These are phyloP conservation scores for Austroboletus novae-zelandiae DNA, from an alignment of 1,284 basidiomycete genomes.

Conservation along the genomic window DNA sequence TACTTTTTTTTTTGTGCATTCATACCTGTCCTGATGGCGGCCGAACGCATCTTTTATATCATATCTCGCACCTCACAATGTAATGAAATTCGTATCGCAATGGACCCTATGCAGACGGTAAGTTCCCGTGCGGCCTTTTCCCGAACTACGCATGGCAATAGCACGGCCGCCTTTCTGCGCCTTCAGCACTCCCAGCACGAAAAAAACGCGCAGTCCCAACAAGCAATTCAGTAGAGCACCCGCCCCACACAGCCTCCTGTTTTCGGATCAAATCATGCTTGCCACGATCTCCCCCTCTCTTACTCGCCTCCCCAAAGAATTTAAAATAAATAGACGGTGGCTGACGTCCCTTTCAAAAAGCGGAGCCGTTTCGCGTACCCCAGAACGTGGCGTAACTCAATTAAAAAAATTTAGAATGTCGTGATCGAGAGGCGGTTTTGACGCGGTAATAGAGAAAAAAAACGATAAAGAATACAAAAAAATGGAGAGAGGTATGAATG, in stretches of 20 bases:
- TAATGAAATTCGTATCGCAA: slow-evolving; percentile 2
- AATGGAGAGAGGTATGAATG: neutral
- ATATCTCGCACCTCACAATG: too few relatives aligned
- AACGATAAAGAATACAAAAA: neutral
- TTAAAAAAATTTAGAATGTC: slow-evolving; percentile 3
- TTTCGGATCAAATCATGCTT: slow-evolving; percentile 9
- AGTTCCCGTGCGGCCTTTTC: slow-evolving; percentile 16
- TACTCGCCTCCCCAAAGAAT: neutral
- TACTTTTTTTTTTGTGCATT: too few relatives aligned
- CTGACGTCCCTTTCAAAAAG: neutral
- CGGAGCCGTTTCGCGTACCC: slow-evolving; percentile 26
- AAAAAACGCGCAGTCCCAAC: neutral
- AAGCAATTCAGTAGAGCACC: neutral
- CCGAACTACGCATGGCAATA: slow-evolving; percentile 1
- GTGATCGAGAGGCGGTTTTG: slow-evolving; percentile 2
- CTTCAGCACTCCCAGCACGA: neutral
- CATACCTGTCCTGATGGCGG: neutral
- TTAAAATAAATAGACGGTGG: neutral
- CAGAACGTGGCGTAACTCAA: slow-evolving; percentile 24
- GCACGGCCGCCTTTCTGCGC: neutral
- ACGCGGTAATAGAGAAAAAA: neutral
- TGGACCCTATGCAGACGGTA: slow-evolving; percentile 19
- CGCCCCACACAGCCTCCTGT: neutral
- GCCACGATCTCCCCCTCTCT: neutral
- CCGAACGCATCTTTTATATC: too few relatives aligned